Evolutionary conservation across 257 asterid species (phyloP).

Genomic region (Nicotiana noctiflora): DNA sequence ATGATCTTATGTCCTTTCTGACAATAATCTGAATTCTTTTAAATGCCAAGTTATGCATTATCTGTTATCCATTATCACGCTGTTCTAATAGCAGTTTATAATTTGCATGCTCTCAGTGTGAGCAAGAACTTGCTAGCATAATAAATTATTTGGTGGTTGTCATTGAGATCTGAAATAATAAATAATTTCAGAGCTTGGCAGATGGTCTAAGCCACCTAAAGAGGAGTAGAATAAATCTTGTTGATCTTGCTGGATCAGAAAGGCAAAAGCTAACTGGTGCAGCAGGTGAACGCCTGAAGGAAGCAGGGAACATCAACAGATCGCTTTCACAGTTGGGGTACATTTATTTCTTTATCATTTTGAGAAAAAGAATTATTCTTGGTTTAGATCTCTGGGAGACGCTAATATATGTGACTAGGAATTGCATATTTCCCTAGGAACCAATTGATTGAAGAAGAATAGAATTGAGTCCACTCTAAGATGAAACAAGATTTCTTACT

Average conservation of each 20-base stretch:
- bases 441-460: background rate
- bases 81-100: background rate
- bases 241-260: constrained; percentile 99
- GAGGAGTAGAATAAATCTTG: constrained; percentile 91
- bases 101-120: background rate
- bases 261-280: constrained; percentile 99
- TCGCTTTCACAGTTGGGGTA: constrained; percentile 99
- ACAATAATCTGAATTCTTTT: background rate
- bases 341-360: constrained; percentile 9
- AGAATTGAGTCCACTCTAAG: background rate
- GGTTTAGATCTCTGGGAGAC: background rate
- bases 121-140: background rate
- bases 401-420: background rate
- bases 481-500: background rate
- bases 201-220: constrained; percentile 84
- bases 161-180: background rate
- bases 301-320: constrained; percentile 96
- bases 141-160: background rate
- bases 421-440: background rate
- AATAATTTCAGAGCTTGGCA: constrained; percentile 52
- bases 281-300: constrained; percentile 97
- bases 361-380: background rate
- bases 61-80: background rate
- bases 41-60: background rate
- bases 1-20: background rate